A percentile compares a stretch with the other conserved stretches of the same genome.
These are phyloP conservation scores for Penicillium sp. DNA, from an alignment of 2,329 filamentous ascomycete species.

Conservation along the genomic window DNA sequence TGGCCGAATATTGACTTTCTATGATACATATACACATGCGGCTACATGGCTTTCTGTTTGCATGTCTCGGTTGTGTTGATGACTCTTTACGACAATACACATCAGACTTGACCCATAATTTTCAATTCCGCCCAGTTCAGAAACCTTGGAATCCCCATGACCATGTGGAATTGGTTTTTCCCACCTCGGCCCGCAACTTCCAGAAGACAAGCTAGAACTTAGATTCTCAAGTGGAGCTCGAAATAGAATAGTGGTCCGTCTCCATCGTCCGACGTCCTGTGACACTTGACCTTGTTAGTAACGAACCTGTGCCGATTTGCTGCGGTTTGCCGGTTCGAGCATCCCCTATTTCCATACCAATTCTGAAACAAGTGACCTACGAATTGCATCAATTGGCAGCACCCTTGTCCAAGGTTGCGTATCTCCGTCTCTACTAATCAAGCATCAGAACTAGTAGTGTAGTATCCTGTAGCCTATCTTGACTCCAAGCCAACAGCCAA, in stretches of 20 bases:
- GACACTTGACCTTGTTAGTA: slow-evolving; percentile 7
- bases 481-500: neutral
- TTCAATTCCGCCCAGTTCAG: slow-evolving; percentile 4
- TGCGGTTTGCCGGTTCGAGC: neutral
- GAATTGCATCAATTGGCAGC: no score
- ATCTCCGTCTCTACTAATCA: neutral
- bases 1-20: neutral
- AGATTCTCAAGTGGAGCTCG: slow-evolving; percentile 12
- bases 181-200: slow-evolving; percentile 18
- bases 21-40: neutral
- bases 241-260: slow-evolving; percentile 16
- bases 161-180: slow-evolving; percentile 6
- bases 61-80: slow-evolving; percentile 14
- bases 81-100: neutral
- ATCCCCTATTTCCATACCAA: no score
- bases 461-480: neutral
- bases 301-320: neutral
- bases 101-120: no score
- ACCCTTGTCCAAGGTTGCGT: neutral
- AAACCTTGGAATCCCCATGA: neutral
- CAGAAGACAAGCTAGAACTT: slow-evolving; percentile 19
- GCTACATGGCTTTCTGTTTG: neutral
- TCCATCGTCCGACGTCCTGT: slow-evolving; percentile 11
- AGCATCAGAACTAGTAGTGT: neutral
- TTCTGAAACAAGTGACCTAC: no score